Evolutionary conservation across 1,284 basidiomycete species (phyloP).

Genomic region (Peniophora sp.): DNA sequence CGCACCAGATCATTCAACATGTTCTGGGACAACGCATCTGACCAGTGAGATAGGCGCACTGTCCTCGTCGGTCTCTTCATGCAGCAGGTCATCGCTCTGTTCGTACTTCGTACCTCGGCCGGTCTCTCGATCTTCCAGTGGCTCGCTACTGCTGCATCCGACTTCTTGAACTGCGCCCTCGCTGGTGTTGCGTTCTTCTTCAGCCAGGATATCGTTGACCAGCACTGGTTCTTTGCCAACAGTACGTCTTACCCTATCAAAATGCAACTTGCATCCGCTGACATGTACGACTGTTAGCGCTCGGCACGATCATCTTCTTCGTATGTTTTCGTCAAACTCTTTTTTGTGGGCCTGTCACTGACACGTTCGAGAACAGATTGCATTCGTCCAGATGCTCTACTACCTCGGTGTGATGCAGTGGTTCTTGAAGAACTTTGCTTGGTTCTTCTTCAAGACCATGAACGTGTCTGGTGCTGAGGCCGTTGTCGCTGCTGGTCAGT

Average conservation of each 20-base stretch:
- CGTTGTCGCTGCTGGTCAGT: slow-evolving; percentile 84
- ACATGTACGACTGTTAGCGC: slow-evolving; percentile 26
- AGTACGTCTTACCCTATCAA: slow-evolving; percentile 36
- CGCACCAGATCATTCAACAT: slow-evolving; percentile 5
- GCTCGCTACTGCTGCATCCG: slow-evolving; percentile 68
- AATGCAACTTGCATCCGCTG: neutral
- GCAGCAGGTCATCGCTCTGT: slow-evolving; percentile 79
- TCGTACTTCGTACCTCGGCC: slow-evolving; percentile 76
- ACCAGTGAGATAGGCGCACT: slow-evolving; percentile 51
- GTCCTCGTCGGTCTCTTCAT: slow-evolving; percentile 79
- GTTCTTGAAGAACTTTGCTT: slow-evolving; percentile 34
- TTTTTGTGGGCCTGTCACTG: no score
- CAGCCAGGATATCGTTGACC: slow-evolving; percentile 45
- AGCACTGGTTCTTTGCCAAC: slow-evolving; percentile 79
- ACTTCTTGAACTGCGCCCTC: slow-evolving; percentile 59
- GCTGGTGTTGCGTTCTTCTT: slow-evolving; percentile 77
- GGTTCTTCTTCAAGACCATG: slow-evolving; percentile 90
- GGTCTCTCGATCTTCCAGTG: slow-evolving; percentile 79
- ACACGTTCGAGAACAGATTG: no score
- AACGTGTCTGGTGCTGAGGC: slow-evolving; percentile 86
- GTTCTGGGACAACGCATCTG: neutral
- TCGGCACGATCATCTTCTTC: slow-evolving; percentile 79
- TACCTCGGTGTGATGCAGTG: slow-evolving; percentile 32
- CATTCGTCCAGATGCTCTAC: slow-evolving; percentile 83
- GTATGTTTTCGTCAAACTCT: no score